Evolutionary conservation across 257 asterid species (phyloP).

Genomic region (Nicotiana undulata): DNA sequence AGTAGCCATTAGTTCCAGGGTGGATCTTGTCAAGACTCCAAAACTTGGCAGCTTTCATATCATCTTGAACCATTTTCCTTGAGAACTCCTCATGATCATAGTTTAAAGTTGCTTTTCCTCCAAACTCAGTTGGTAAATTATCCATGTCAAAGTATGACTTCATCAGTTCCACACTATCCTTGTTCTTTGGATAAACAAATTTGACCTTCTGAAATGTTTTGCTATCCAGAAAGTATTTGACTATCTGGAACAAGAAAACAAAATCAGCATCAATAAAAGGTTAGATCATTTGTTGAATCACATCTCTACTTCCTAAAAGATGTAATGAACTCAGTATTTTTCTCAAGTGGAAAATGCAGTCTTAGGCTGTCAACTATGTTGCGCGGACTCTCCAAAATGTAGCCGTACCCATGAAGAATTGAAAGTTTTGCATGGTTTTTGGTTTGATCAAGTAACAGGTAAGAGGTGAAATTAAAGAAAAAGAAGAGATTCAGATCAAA

Average conservation of each 20-base stretch:
- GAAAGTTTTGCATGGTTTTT: not conserved
- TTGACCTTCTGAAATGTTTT: constrained; percentile 92
- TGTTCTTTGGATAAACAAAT: constrained; percentile 85
- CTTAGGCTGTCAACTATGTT: not conserved
- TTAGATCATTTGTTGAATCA: not conserved
- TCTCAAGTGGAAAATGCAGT: too few species aligned
- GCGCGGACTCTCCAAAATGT: too few species aligned
- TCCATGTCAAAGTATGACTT: constrained; percentile 64
- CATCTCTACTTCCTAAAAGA: too few species aligned
- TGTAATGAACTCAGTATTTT: too few species aligned
- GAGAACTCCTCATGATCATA: constrained; percentile 90
- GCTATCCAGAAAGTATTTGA: constrained; percentile 77
- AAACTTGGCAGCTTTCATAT: constrained; percentile 53
- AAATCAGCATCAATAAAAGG: not conserved
- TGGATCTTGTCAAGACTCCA: constrained; percentile 66
- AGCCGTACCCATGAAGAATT: too few species aligned
- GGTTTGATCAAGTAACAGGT: not conserved
- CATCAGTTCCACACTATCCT: constrained; percentile 86
- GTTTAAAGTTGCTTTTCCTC: constrained; percentile 75
- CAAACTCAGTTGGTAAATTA: constrained; percentile 83
- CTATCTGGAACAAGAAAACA: constrained; percentile 45
- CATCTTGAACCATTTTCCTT: constrained; percentile 72
- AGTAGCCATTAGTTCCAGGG: constrained; percentile 19
- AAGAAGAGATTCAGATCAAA: constrained; percentile 20
- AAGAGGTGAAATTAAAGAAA: not conserved